phyloP scores from a whole-genome alignment of 1,139 yeast genomes.

The Petasospora fabianii region DNA sequence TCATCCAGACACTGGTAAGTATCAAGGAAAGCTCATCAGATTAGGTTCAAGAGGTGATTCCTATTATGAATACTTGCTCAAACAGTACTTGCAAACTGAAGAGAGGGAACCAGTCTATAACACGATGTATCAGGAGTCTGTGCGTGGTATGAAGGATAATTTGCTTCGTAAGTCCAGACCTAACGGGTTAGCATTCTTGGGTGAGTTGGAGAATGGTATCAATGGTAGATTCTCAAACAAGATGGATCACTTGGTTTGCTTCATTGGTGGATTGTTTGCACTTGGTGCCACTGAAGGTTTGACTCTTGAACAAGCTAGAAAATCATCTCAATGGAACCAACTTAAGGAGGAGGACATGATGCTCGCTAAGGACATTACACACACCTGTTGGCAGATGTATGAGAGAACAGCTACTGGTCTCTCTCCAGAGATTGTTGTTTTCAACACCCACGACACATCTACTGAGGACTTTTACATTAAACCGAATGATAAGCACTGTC shows the following conservation, averaged over 20 bases:
- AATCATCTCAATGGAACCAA: conserved; percentile 41
- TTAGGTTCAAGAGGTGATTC: conserved; percentile 93
- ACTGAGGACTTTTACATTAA: conserved; percentile 63
- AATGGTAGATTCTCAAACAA: conserved; percentile 59
- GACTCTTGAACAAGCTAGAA: conserved; percentile 48
- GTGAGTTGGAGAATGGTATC: conserved; percentile 73
- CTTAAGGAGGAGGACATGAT: conserved; percentile 54
- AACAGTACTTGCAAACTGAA: conserved; percentile 80
- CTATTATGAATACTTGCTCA: conserved; percentile 83
- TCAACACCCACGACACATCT: conserved; percentile 43
- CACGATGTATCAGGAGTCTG: conserved; percentile 74
- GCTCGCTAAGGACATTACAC: conserved; percentile 71
- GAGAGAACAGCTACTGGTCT: conserved; percentile 69
- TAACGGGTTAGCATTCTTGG: conserved; percentile 61
- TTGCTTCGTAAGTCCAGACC: conserved; percentile 62
- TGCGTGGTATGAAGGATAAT: conserved; percentile 67
- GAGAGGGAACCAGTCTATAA: conserved; percentile 58
- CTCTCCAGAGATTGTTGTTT: conserved; percentile 85
- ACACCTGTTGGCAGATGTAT: conserved; percentile 84
- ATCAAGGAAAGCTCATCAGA: conserved; percentile 61
- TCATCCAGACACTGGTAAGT: conserved; percentile 69
- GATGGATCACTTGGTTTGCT: conserved; percentile 94
- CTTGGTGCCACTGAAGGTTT: conserved; percentile 84
- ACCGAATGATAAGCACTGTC: conserved; percentile 70
- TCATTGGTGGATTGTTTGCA: conserved; percentile 86